Base-by-base conservation (phyloP, 768 basidiomycete genomes). In the Tricholoma saponaceum region DNA sequence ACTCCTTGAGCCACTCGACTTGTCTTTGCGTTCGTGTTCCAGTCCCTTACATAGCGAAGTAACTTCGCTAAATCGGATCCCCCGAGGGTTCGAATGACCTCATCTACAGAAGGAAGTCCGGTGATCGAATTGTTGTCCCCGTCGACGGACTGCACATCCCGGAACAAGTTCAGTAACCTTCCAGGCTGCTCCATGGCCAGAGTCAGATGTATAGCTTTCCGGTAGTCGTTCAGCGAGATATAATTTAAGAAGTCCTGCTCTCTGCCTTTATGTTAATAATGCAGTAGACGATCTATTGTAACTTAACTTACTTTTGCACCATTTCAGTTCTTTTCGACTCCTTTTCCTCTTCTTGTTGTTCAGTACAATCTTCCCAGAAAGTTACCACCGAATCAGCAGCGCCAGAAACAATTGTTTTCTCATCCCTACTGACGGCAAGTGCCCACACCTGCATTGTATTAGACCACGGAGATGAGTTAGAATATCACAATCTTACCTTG, bases 181-280 rank as follows among this genome's bases (percentile, higher is more conserved):
- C 93, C 92, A 9, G 96, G 97, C 66, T 98, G 96, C 58, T 89
- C 83, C 87, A 98, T 95, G 1, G 89, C 84, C 57, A 99, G 80
- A 6, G 96, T 95, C 44, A 98, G 84, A 62, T 92, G 79, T 65
- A 98, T 93, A 1, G 97, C 97, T 66, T 85, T 85, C 56, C 84
- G 85, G 72, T 97, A 98, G 70, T 98, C 95, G 58, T 90, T 84
- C 62, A 97, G 73, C 12, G 86, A 79, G 56, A 98, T 74, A 65
- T 91, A 98, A 70, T 98, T 98, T 64, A 84, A 74, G 70, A 95
- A 95, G 66, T 98, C 94, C 81, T 99, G 97, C 69, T 98, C 94
- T 68, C 95, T 98, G 69, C 44, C n/a, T 41, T 60, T 60, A 58
- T 44, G 52, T 57, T 25, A 47, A 32, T 18, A 54, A 55, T n/a